Conservation (phyloP, 805 yeast species). For the Candida nonsorbophila region DNA sequence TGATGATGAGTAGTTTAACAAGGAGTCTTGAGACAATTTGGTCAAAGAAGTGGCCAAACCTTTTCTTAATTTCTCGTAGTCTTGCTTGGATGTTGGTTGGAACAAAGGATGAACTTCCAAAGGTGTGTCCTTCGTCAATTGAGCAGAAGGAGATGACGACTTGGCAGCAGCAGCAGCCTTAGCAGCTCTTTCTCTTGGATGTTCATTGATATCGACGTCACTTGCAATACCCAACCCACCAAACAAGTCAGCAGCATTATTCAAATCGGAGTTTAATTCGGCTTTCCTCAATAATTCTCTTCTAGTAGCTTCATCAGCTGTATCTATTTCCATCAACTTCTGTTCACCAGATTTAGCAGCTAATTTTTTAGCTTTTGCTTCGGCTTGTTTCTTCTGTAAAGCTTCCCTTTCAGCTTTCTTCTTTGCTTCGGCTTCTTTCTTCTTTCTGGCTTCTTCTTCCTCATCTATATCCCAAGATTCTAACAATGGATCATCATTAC, state of each 20-base stretch:
- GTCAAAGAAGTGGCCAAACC: constrained; percentile 17
- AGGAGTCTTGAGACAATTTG: constrained; percentile 47
- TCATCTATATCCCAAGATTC: constrained; percentile 88
- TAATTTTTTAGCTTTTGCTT: constrained; percentile 45
- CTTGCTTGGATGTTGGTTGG: constrained; percentile 74
- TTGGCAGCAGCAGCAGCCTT: constrained; percentile 34
- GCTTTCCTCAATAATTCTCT: constrained; percentile 71
- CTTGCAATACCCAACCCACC: constrained; percentile 60
- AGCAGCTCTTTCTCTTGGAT: constrained; percentile 48
- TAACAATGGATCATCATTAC: constrained; percentile 65
- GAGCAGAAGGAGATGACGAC: constrained; percentile 17
- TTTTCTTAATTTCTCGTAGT: constrained; percentile 49
- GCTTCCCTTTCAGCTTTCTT: constrained; percentile 41
- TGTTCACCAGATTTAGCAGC: constrained; percentile 33
- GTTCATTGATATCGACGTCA: constrained; percentile 36
- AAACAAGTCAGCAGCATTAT: constrained; percentile 88
- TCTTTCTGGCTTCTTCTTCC: constrained; percentile 57
- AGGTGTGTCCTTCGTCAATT: constrained; percentile 58
- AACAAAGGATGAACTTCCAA: constrained; percentile 75
- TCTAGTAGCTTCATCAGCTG: constrained; percentile 69
- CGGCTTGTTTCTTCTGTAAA: constrained; percentile 37
- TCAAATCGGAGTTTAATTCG: constrained; percentile 79
- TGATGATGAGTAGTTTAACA: constrained; percentile 62
- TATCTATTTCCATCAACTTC: constrained; percentile 53
- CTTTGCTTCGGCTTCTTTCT: constrained; percentile 37